A percentile compares a stretch with the other conserved stretches of the same genome.
Conservation (phyloP, 1,139 yeast genomes). For the Candida labiduridarum region DNA sequence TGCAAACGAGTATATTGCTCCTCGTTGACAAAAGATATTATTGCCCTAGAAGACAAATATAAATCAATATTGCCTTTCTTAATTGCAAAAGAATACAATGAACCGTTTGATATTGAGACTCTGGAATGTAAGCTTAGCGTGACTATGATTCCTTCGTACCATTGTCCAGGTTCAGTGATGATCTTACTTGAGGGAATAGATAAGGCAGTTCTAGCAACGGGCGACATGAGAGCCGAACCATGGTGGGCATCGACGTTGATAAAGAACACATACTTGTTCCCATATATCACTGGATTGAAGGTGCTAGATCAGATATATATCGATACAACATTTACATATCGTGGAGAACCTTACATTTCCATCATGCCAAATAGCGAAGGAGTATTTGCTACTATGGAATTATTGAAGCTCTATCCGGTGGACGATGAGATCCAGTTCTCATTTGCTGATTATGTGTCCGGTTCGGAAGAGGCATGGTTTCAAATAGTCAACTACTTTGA, state of each 20-base stretch:
- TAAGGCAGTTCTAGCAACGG: conserved; percentile 51
- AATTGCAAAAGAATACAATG: conserved; percentile 25
- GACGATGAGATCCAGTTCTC: conserved; percentile 44
- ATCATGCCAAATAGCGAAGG: conserved; percentile 49
- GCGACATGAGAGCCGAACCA: conserved; percentile 60
- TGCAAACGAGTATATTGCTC: conserved; percentile 54
- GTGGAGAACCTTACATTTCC: conserved; percentile 52
- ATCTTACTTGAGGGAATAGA: conserved; percentile 43
- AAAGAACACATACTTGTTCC: conserved; percentile 43
- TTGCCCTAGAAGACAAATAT: conserved; percentile 28
- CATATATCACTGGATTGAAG: conserved; percentile 40
- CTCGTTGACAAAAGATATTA: conserved; percentile 41
- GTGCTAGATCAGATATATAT: conserved; percentile 51
- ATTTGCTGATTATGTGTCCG: conserved; percentile 46
- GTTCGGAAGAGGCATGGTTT: conserved; percentile 61
- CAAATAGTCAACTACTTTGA: conserved; percentile 34
- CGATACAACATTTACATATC: conserved; percentile 58
- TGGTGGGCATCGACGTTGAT: conserved; percentile 51
- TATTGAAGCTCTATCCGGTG: conserved; percentile 45
- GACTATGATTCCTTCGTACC: conserved; percentile 48
- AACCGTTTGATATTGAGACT: conserved; percentile 23
- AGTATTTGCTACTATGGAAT: conserved; percentile 31
- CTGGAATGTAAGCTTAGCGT: conserved; percentile 19
- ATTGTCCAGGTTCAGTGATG: conserved; percentile 68
- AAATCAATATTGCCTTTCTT: conserved; percentile 24